Conservation (phyloP, 1,284 basidiomycete species). For the Mrakiaceae sp. region DNA sequence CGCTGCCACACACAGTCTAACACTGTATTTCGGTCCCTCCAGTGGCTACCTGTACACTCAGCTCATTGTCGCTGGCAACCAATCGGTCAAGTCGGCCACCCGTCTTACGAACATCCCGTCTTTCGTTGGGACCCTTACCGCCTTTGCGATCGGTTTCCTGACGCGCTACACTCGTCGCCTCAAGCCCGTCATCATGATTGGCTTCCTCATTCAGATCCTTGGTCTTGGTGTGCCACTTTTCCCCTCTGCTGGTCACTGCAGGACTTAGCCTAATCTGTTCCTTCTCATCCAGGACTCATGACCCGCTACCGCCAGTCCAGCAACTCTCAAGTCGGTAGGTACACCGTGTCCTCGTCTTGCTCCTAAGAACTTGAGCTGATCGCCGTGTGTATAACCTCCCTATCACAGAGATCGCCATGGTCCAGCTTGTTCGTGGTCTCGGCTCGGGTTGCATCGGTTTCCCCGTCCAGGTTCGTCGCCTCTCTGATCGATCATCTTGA, state of each 20-base stretch:
- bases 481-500: too few species aligned
- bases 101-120: constrained; percentile 25
- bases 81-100: constrained; percentile 24
- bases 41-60: constrained; percentile 8
- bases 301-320: constrained; percentile 27
- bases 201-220: constrained; percentile 26
- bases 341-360: too few species aligned
- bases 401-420: too few species aligned
- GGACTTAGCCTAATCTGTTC: neutral
- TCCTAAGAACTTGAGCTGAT: too few species aligned
- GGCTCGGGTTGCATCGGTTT: constrained; percentile 29
- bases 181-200: constrained; percentile 30
- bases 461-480: constrained; percentile 26
- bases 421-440: constrained; percentile 27
- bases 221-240: constrained; percentile 23
- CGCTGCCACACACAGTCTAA: too few species aligned
- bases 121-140: constrained; percentile 25
- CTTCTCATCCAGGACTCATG: constrained; percentile 20
- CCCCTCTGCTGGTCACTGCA: neutral
- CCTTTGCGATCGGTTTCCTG: constrained; percentile 23
- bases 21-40: constrained; percentile 19
- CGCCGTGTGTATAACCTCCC: too few species aligned
- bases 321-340: constrained; percentile 27
- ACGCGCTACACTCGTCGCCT: constrained; percentile 24
- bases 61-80: constrained; percentile 24